These are phyloP conservation scores for Tricholoma terreum DNA, from an alignment of 768 basidiomycete species.

Conservation along the genomic window DNA sequence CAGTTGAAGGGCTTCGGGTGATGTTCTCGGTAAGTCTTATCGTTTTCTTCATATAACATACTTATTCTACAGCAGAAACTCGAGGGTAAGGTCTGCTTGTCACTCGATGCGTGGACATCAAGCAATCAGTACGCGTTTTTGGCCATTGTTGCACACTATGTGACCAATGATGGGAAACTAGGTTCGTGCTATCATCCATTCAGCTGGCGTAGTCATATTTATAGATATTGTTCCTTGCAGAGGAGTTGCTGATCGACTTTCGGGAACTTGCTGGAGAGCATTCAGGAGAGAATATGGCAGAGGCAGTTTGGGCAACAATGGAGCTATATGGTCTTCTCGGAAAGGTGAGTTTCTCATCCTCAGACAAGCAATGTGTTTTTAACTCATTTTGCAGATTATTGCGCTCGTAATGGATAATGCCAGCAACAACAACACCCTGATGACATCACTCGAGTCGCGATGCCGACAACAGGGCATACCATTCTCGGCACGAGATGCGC, in stretches of 20 bases:
- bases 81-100: constrained; percentile 13
- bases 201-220: too few species aligned
- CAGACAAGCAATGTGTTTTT: background rate
- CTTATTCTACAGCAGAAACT: constrained; percentile 7
- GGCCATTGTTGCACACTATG: constrained; percentile 21
- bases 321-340: constrained; percentile 12
- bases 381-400: constrained; percentile 10
- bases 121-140: constrained; percentile 22
- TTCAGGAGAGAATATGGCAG: constrained; percentile 33
- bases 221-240: constrained; percentile 4
- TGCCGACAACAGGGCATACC: constrained; percentile 7
- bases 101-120: constrained; percentile 24
- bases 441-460: constrained; percentile 8
- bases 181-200: too few species aligned
- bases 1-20: constrained; percentile 4
- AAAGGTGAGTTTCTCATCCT: background rate
- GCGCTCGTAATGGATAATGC: constrained; percentile 25
- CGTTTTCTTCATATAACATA: too few species aligned
- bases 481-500: constrained; percentile 11
- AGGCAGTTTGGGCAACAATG: constrained; percentile 25
- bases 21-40: constrained; percentile 19
- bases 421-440: constrained; percentile 24
- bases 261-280: constrained; percentile 31
- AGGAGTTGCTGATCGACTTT: constrained; percentile 35
- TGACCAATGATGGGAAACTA: constrained; percentile 19